Percentiles rank a stretch among this genome's conserved stretches.
These are phyloP conservation scores for Harringtonia lauricola DNA, from an alignment of 2,329 filamentous ascomycete genomes.

Conservation along the genomic window DNA sequence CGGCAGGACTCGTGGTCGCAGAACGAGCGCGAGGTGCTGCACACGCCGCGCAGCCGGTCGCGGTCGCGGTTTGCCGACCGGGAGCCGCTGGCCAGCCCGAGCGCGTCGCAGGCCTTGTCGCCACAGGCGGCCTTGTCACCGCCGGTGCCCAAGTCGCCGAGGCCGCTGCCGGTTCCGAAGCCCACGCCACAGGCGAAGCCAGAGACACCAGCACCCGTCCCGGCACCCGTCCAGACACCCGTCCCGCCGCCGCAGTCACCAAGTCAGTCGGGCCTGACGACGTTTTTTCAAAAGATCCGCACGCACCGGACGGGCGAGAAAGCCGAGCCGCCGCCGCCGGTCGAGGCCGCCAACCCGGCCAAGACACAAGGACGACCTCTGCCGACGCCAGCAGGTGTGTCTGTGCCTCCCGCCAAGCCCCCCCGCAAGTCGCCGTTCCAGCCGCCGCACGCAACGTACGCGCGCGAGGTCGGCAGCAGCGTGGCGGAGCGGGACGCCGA, in stretches of 20 bases:
- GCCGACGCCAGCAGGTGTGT: slow-evolving; percentile 3
- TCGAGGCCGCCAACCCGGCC: not conserved
- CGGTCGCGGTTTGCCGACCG: slow-evolving; percentile 14
- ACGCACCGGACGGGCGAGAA: slow-evolving; percentile 20
- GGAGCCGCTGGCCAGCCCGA: slow-evolving; percentile 1
- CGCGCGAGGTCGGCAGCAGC: slow-evolving; percentile 40
- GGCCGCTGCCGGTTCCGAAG: slow-evolving; percentile 31
- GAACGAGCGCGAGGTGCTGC: slow-evolving; percentile 54
- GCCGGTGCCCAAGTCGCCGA: slow-evolving; percentile 19
- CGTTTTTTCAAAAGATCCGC: slow-evolving; percentile 16
- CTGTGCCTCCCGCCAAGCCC: not conserved
- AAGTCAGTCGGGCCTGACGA: not conserved
- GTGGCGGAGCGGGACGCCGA: slow-evolving; percentile 52
- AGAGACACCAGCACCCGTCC: too few relatives aligned
- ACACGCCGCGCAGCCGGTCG: slow-evolving; percentile 38
- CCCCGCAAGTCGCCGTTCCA: not conserved
- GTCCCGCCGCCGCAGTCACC: too few relatives aligned
- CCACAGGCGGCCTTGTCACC: slow-evolving; percentile 10
- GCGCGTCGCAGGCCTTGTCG: too few relatives aligned
- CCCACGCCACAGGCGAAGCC: slow-evolving; percentile 17
- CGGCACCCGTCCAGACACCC: too few relatives aligned
- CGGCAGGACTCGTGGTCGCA: slow-evolving; percentile 53
- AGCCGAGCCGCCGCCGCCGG: slow-evolving; percentile 11
- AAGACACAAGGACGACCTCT: slow-evolving; percentile 1
- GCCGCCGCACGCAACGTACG: slow-evolving; percentile 36